phyloP scores from a whole-genome alignment of 352 stramenopile genomes.

The Pythium pectinolyticum region DNA sequence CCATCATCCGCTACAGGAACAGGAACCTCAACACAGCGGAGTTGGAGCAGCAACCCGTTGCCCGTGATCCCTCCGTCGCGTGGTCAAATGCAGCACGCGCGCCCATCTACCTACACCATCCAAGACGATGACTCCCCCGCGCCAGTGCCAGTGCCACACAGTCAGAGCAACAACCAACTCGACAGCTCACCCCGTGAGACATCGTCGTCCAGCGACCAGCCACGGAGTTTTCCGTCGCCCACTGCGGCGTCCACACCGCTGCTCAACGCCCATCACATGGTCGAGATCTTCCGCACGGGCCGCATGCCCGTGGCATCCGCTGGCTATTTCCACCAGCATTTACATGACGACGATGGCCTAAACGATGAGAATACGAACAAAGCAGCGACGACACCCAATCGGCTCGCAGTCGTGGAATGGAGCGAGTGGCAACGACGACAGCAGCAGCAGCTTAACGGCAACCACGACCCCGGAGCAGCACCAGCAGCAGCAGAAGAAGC shows the following conservation, averaged over 20 bases:
- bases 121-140: slow-evolving; percentile 1
- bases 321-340: slow-evolving; percentile 51
- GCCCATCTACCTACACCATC: not conserved
- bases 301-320: slow-evolving; percentile 64
- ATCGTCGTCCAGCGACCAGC: not conserved
- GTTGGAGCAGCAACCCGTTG: slow-evolving; percentile 9
- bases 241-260: slow-evolving; percentile 31
- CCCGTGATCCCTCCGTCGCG: slow-evolving; percentile 36
- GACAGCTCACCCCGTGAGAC: slow-evolving; percentile 12
- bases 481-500: no score
- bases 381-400: slow-evolving; percentile 15
- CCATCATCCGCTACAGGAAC: not conserved
- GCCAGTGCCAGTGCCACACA: not conserved
- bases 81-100: slow-evolving; percentile 18
- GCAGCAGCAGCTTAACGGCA: not conserved
- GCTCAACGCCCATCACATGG: slow-evolving; percentile 61
- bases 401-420: slow-evolving; percentile 29
- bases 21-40: no score
- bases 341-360: slow-evolving; percentile 28
- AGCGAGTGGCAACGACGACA: slow-evolving; percentile 28
- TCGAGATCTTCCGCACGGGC: slow-evolving; percentile 66
- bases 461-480: not conserved
- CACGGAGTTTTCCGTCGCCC: slow-evolving; percentile 1
- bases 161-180: slow-evolving; percentile 14
- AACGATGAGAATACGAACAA: not conserved